Evolutionary conservation across 1,284 basidiomycete genomes (phyloP), one percentile per base, ranked within the genome.

Genomic region (Leccinum brunneo-olivaceum): DNA sequence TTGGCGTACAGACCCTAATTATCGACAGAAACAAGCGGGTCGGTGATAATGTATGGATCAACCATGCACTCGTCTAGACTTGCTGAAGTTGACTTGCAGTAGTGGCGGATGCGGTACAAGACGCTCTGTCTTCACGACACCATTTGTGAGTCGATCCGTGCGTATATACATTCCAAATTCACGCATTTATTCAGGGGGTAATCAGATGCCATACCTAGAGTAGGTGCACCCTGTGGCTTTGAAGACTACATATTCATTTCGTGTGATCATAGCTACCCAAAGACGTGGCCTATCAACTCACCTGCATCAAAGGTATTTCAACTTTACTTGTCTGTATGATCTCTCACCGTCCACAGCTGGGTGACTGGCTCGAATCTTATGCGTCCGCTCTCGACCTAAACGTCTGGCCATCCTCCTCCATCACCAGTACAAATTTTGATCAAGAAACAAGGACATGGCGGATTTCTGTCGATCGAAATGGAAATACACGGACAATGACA

Each of bases 281-380:
- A 55, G 18, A 58, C 63, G 2, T 72, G 69, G 68, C 68, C 67
- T 3, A 47, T 57, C 4, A 64, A 61, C 44, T 60, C 57, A 15
- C 61, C 67, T 8, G 61, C 59, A 41, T 44, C 55, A 47, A 54
- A 68, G 54, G 52, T 69, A 55, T 8, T 27, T 45, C 35, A 5
- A 19, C 12, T 35, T 11, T 5, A 16, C 9, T 14, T 19, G 5
- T 10, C 0, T 18, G 7, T 23, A 7, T 23, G 15, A 15, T 18
- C n/a, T 39, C 49, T 40, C 19, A 55, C 36, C 24, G 4, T 38
- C 8, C 14, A n/a, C 12, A 68, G 70, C 60, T 81, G 20, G 78
- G 71, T 4, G 72, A 77, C 50, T 81, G 76, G 74, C 65, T 81
- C 12, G 79, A 81, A 53, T 62, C 59, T 28, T 81, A 79, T 47